Conservation (phyloP, 208 protist genomes). For the Phytomonas serpens region DNA sequence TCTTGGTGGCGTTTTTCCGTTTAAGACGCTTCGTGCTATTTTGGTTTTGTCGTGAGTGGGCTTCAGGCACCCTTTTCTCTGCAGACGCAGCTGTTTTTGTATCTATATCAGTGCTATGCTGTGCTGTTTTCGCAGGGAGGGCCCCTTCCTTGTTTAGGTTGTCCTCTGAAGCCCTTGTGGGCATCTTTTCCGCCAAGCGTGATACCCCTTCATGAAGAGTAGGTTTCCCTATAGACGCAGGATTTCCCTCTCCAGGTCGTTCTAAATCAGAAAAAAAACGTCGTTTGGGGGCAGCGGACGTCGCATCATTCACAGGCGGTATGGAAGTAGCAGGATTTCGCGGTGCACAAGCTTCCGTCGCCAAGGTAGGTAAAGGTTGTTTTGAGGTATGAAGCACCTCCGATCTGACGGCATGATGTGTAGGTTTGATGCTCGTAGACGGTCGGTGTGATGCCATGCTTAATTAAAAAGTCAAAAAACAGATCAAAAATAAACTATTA, state of each 20-base stretch:
- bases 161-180: neutral
- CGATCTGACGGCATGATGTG: neutral
- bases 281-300: neutral
- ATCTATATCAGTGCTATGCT: too few relatives aligned
- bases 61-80: neutral
- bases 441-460: neutral
- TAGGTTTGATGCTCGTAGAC: neutral
- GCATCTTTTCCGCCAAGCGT: neutral
- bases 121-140: neutral
- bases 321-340: neutral
- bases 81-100: neutral
- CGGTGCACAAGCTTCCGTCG: too few relatives aligned
- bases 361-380: too few relatives aligned
- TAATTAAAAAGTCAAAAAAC: neutral
- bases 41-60: neutral
- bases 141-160: neutral
- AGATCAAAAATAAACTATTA: neutral
- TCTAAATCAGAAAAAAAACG: neutral
- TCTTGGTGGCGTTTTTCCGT: neutral
- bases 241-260: neutral
- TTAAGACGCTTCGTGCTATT: neutral
- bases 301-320: neutral
- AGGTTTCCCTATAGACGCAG: neutral
- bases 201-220: neutral
- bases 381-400: neutral